These are phyloP conservation scores for Leishmania lainsoni DNA, from an alignment of 208 protist genomes.

Conservation along the genomic window DNA sequence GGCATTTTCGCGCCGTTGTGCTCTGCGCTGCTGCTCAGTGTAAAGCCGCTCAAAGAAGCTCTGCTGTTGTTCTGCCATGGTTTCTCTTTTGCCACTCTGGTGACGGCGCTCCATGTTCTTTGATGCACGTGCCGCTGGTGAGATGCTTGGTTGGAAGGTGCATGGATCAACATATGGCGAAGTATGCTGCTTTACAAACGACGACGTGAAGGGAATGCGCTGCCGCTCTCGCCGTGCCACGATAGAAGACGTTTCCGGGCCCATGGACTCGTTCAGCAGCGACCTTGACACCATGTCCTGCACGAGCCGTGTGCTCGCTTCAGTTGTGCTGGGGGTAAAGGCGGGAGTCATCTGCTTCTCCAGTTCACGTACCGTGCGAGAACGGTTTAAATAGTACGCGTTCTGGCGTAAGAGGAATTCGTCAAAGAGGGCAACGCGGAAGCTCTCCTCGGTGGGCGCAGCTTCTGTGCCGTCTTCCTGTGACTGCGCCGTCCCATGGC, in stretches of 20 bases:
- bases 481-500: not conserved
- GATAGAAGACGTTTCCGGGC: constrained; percentile 26
- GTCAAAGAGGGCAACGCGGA: constrained; percentile 67
- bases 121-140: constrained; percentile 32
- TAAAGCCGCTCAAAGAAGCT: constrained; percentile 39
- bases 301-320: constrained; percentile 54
- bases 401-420: constrained; percentile 83
- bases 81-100: not conserved
- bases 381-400: constrained; percentile 51
- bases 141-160: constrained; percentile 72
- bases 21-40: constrained; percentile 35
- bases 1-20: constrained; percentile 21
- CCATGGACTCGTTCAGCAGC: constrained; percentile 33
- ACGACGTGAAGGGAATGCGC: constrained; percentile 36
- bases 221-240: constrained; percentile 32
- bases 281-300: constrained; percentile 57
- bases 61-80: not conserved
- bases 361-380: constrained; percentile 45
- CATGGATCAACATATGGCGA: constrained; percentile 71
- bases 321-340: constrained; percentile 67
- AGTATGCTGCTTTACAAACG: constrained; percentile 59
- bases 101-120: constrained; percentile 11
- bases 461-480: not conserved
- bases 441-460: not conserved
- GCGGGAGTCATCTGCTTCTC: constrained; percentile 50